These are phyloP conservation scores for Trichoderma orchidacearum DNA, from an alignment of 495 filamentous ascomycete species.

Conservation along the genomic window DNA sequence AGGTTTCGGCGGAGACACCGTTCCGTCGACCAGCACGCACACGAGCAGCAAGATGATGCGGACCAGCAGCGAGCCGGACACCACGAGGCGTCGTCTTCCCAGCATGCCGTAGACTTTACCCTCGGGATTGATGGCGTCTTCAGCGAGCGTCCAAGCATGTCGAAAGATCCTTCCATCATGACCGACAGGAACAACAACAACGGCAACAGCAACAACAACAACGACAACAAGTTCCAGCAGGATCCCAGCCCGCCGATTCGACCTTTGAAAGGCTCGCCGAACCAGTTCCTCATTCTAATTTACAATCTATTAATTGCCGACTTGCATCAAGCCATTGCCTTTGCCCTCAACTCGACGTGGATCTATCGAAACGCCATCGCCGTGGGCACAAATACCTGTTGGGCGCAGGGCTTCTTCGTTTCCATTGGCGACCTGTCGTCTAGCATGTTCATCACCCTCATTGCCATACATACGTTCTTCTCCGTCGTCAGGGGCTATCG, in stretches of 20 bases:
- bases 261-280: conserved; percentile 17
- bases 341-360: conserved; percentile 53
- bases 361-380: conserved; percentile 38
- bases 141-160: conserved; percentile 16
- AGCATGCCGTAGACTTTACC: not conserved
- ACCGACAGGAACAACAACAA: no score
- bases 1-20: not conserved
- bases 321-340: conserved; percentile 55
- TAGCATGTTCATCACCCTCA: conserved; percentile 57
- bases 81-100: not conserved
- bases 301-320: conserved; percentile 65
- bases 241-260: not conserved
- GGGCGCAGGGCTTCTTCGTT: conserved; percentile 57
- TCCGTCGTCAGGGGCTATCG: conserved; percentile 45
- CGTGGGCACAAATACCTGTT: conserved; percentile 45
- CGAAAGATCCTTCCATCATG: conserved; percentile 1
- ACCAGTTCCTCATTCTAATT: conserved; percentile 63
- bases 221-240: no score
- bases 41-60: conserved; percentile 7
- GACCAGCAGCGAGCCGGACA: not conserved
- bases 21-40: conserved; percentile 4
- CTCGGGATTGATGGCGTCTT: conserved; percentile 3
- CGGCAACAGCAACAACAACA: no score
- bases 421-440: conserved; percentile 56
- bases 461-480: conserved; percentile 57